A percentile compares a stretch with the other conserved stretches of the same genome.
These are phyloP conservation scores for Pseudonectria foliicola DNA, from an alignment of 2,329 filamentous ascomycete species.

Conservation along the genomic window DNA sequence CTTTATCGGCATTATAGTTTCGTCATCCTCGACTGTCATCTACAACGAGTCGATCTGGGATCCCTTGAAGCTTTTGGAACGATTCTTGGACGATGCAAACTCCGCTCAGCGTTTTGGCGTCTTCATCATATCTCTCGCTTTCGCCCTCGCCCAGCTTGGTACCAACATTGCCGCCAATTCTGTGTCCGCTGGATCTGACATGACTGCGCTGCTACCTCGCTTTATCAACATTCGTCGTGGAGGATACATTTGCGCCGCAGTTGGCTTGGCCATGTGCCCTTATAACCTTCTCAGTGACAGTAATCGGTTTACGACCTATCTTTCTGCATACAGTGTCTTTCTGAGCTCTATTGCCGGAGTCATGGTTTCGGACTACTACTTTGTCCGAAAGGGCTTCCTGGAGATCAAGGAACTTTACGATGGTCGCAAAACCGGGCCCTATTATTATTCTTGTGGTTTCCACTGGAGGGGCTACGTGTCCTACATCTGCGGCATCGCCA, in stretches of 20 bases:
- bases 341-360: slow-evolving; percentile 91
- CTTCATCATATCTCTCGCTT: slow-evolving; percentile 64
- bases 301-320: slow-evolving; percentile 85
- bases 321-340: slow-evolving; percentile 89
- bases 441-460: slow-evolving; percentile 67
- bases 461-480: slow-evolving; percentile 80
- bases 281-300: slow-evolving; percentile 68
- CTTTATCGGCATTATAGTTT: slow-evolving; percentile 76
- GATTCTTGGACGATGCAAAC: slow-evolving; percentile 61
- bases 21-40: slow-evolving; percentile 63
- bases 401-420: slow-evolving; percentile 75
- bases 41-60: slow-evolving; percentile 66
- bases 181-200: slow-evolving; percentile 73
- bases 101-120: slow-evolving; percentile 66
- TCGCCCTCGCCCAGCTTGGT: slow-evolving; percentile 72
- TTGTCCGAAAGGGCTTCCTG: slow-evolving; percentile 75
- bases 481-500: slow-evolving; percentile 74
- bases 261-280: slow-evolving; percentile 82
- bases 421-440: slow-evolving; percentile 57
- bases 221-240: slow-evolving; percentile 82
- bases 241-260: slow-evolving; percentile 72
- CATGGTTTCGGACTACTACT: slow-evolving; percentile 81
- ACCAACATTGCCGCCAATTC: slow-evolving; percentile 87
- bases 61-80: slow-evolving; percentile 58
- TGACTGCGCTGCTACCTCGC: slow-evolving; percentile 72